Conservation (phyloP, 2,329 filamentous ascomycete species). For the Cercospora beticola region DNA sequence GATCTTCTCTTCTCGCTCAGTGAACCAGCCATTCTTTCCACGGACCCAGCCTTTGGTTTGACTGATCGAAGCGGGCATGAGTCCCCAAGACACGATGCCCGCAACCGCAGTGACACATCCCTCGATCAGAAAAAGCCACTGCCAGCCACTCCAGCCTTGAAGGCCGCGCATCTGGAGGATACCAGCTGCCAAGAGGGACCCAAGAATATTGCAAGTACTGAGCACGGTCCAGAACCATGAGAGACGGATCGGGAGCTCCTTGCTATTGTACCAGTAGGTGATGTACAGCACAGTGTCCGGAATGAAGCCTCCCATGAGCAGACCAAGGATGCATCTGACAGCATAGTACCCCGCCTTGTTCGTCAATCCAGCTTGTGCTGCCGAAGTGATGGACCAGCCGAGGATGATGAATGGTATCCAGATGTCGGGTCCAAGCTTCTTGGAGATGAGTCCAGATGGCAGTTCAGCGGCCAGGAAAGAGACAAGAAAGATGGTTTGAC, state of each 20-base stretch:
- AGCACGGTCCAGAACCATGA: slow-evolving; percentile 45
- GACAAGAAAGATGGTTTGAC: slow-evolving; percentile 32
- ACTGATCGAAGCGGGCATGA: slow-evolving; percentile 55
- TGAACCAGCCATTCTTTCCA: slow-evolving; percentile 61
- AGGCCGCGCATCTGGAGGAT: slow-evolving; percentile 47
- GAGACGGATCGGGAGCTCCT: slow-evolving; percentile 44
- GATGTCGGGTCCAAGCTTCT: slow-evolving; percentile 47
- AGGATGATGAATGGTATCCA: slow-evolving; percentile 47
- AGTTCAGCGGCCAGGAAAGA: slow-evolving; percentile 42
- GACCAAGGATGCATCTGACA: slow-evolving; percentile 42
- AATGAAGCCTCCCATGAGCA: slow-evolving; percentile 40
- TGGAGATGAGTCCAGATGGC: slow-evolving; percentile 50
- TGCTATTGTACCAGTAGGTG: slow-evolving; percentile 34
- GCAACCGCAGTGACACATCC: slow-evolving; percentile 34
- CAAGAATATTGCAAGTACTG: slow-evolving; percentile 34
- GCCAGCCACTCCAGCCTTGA: slow-evolving; percentile 26
- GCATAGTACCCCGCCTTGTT: slow-evolving; percentile 40
- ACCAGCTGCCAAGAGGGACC: slow-evolving; percentile 53
- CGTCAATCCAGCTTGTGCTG: slow-evolving; percentile 30
- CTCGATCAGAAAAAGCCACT: slow-evolving; percentile 37
- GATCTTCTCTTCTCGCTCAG: slow-evolving; percentile 65
- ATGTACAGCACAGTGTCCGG: slow-evolving; percentile 53
- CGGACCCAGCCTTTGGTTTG: slow-evolving; percentile 60
- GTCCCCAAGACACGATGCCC: slow-evolving; percentile 36
- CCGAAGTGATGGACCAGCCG: slow-evolving; percentile 46